Base-by-base conservation (phyloP, 352 stramenopile species). In the Phytophthora multivora region DNA sequence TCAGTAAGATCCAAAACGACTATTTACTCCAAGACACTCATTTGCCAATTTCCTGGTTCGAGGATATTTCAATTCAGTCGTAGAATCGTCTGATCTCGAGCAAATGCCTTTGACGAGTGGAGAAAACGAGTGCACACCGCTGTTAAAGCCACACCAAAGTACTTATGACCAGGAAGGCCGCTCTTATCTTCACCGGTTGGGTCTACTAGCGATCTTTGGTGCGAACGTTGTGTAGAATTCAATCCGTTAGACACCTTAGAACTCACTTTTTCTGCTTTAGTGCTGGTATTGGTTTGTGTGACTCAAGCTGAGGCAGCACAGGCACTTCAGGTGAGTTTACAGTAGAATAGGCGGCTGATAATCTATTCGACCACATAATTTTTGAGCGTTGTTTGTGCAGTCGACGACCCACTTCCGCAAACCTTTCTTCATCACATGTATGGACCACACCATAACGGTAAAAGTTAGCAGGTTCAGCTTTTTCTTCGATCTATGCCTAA, bases 391-490 rank as follows among this genome's bases (percentile, higher is more conserved):
- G 28, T 9, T 35, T 35, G 13, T 41, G 4, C 21, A 56, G 49
- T 13, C 33, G 6, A 30, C 35, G 2, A 56, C 36, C 33, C 25
- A 51, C 15, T 59, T 59, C 39, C 42, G n/a, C 7, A 59, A 59
- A 26, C 51, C 39, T 15, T 59, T 59, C 15, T 59, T 59, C 51
- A 54, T 54, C 21, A 54, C 42, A 11, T 54, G 31, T 42, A 18
- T 54, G n/a, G 54, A 62, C 15, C 42, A 47, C 21, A n/a, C 42
- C 12, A 62, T 62, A 10, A 54, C 54, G 54, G 42, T 62, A 54
- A 53, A 19, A 3, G 2, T 4, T 2, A 18, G 33, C 15, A n/a
- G 35, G 5, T 18, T 2, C 1, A 40, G 13, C 12, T 7, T n/a
- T 9, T 40, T n/a, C 10, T 16, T 13, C 15, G 33, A 16, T n/a